Base-by-base conservation (phyloP, 1,284 basidiomycete genomes). In the Ceratobasidium papillatum region DNA sequence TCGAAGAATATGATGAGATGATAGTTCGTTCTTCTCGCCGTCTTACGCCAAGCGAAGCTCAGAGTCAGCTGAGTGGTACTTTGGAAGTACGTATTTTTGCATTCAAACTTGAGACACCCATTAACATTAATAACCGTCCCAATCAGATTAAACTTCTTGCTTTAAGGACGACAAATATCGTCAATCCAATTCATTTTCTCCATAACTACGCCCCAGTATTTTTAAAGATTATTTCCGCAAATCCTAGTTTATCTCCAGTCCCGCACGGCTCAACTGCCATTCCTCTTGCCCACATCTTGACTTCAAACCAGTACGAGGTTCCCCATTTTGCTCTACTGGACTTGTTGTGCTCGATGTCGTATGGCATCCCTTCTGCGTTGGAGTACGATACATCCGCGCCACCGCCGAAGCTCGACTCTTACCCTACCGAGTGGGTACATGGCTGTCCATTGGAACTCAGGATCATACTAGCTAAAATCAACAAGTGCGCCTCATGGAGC, bases 301-400 rank as follows among this genome's bases (percentile, higher is more conserved):
- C 68, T 22, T 58, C 68, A 30, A 30, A 11, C 8, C 68, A 30
- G 7, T 59, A 71, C n/a, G 68, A 58, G 36, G 54, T 59, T 25
- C 0, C 12, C 11, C 38, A 59, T 25, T 71, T 71, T 34, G 41
- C 36, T 7, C n/a, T 71, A 17, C 27, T 49, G 22, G 68, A 71
- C 43, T 25, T 52, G 25, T 12, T 59, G 32, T 71, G 54, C 54
- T 30, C 68, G 4, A 59, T 71, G 68, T 27, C 54, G n/a, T 59
- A 38, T 47, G 68, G 66, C 9, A 19, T 58, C 1, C 66, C 66
- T n/a, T 52, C 56, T 38, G 34, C 22, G n/a, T 12, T 69, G 4
- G 68, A 71, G 25, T 71, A 71, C 30, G 54, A 71, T 38, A 71
- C 68, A 1, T 27, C 38, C 17, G 8, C 34, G 11, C 5, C 36